Percentiles rank a stretch among this genome's conserved stretches.
phyloP scores from a whole-genome alignment of 306 rosid species.

The Glycyrrhiza uralensis region DNA sequence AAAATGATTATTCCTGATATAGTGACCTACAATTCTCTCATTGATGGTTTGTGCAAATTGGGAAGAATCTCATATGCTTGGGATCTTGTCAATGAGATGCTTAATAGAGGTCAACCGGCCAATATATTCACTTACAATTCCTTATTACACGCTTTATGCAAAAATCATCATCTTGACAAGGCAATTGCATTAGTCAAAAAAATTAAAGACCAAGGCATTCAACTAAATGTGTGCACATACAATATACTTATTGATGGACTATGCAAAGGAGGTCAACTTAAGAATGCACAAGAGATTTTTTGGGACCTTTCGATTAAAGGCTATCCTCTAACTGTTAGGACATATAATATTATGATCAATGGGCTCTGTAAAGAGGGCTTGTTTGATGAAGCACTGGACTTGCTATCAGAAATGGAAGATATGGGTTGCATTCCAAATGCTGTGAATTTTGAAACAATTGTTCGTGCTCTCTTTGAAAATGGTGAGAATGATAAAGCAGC shows the following conservation, averaged over 20 bases:
- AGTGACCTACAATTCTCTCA: neutral
- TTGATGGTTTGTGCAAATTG: neutral
- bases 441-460: neutral
- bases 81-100: neutral
- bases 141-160: neutral
- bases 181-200: neutral
- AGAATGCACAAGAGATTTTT: neutral
- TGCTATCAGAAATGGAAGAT: neutral
- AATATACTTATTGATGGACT: neutral
- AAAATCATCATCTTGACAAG: neutral
- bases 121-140: neutral
- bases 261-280: neutral
- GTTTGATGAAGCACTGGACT: neutral
- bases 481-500: neutral
- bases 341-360: neutral
- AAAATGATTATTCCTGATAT: neutral
- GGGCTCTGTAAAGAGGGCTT: neutral
- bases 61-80: neutral
- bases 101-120: neutral
- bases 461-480: neutral
- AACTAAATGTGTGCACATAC: neutral
- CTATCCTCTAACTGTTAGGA: neutral
- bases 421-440: neutral
- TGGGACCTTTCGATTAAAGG: neutral
- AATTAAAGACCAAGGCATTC: neutral